A percentile compares a stretch with the other conserved stretches of the same genome.
phyloP scores from a whole-genome alignment of 805 yeast species.

The Candida khao-thaluensis region DNA sequence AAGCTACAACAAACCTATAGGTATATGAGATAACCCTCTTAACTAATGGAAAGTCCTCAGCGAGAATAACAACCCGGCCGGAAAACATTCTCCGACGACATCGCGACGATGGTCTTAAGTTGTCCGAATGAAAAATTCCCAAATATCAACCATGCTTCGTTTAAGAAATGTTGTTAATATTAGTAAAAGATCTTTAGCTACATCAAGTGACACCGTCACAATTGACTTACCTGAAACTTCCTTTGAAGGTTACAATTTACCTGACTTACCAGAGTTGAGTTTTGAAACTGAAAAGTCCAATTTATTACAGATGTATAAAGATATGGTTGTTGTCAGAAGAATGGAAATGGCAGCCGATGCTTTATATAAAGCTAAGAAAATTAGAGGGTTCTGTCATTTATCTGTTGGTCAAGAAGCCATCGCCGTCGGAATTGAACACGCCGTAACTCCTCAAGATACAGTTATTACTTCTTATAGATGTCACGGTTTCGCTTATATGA shows the following conservation, averaged over 20 bases:
- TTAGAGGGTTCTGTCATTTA: constrained; percentile 98
- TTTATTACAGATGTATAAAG: constrained; percentile 90
- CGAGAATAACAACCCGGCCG: background rate
- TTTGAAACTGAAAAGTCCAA: constrained; percentile 80
- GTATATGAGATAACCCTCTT: too few relatives aligned
- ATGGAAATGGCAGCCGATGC: constrained; percentile 99
- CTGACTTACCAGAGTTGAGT: constrained; percentile 57
- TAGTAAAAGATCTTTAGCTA: constrained; percentile 37
- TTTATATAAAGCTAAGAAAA: constrained; percentile 95
- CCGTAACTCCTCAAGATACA: constrained; percentile 80
- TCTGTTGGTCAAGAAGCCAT: constrained; percentile 98
- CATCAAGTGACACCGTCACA: constrained; percentile 37
- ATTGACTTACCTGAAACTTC: constrained; percentile 75
- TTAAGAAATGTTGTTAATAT: constrained; percentile 8
- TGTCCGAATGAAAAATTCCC: constrained; percentile 11
- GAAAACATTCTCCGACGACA: constrained; percentile 4
- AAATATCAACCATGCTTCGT: constrained; percentile 8
- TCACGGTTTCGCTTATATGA: constrained; percentile 96
- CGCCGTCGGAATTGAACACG: constrained; percentile 97
- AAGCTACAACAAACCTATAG: too few relatives aligned
- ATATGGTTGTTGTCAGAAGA: constrained; percentile 90
- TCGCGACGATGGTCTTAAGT: constrained; percentile 8
- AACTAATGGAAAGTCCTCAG: too few relatives aligned
- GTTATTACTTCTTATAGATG: constrained; percentile 97
- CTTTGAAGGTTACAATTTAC: constrained; percentile 81